Percentiles rank a stretch among this genome's conserved stretches.
phyloP scores from a whole-genome alignment of 441 rosid species.

The Breynia disticha region DNA sequence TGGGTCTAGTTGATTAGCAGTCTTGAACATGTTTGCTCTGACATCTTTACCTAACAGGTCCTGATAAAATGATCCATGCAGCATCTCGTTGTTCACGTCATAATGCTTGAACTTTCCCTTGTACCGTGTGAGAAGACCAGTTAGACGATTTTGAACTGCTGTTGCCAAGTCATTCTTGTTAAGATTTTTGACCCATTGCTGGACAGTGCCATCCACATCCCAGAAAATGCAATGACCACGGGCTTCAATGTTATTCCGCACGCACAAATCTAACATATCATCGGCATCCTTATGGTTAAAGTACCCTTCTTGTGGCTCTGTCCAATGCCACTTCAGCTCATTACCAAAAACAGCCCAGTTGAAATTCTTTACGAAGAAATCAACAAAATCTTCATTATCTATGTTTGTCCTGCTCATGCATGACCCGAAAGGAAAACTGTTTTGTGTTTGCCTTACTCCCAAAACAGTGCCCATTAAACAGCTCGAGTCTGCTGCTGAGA shows the following conservation, averaged over 20 bases:
- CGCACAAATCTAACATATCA: conserved; percentile 66
- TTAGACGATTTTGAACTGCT: conserved; percentile 65
- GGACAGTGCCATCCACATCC: conserved; percentile 75
- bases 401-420: conserved; percentile 67
- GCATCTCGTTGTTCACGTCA: conserved; percentile 92
- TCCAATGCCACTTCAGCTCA: conserved; percentile 89
- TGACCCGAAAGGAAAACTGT: conserved; percentile 73
- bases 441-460: conserved; percentile 53
- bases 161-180: conserved; percentile 39
- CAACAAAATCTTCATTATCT: conserved; percentile 81
- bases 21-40: conserved; percentile 65
- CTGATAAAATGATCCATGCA: conserved; percentile 85
- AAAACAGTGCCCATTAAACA: conserved; percentile 37
- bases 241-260: conserved; percentile 36
- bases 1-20: conserved; percentile 62
- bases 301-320: conserved; percentile 68
- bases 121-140: conserved; percentile 57
- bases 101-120: conserved; percentile 78
- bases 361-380: conserved; percentile 64
- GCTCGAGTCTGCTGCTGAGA: conserved; percentile 33
- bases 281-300: conserved; percentile 82
- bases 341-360: conserved; percentile 93
- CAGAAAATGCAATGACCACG: conserved; percentile 91
- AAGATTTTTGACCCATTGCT: conserved; percentile 60
- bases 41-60: conserved; percentile 56